Evolutionary conservation across 306 rosid genomes (phyloP).

Genomic region (Malus asiatica): DNA sequence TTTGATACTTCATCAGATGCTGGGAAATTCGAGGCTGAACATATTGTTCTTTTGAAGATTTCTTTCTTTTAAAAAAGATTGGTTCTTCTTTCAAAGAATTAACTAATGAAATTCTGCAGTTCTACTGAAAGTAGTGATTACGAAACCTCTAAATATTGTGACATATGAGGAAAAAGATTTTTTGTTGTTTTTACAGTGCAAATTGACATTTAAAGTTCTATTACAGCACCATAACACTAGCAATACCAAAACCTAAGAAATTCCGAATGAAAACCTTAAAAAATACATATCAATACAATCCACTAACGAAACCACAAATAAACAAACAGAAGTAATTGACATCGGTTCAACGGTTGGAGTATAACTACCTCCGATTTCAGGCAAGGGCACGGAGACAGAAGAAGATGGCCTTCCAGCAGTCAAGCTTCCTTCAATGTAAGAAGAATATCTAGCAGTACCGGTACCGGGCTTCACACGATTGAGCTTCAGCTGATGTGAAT

Average conservation of each 20-base stretch:
- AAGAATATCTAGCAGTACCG: constrained; percentile 17
- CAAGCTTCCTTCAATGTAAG: constrained; percentile 40
- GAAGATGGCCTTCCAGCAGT: constrained; percentile 44
- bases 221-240: neutral
- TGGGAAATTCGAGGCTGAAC: neutral
- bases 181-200: neutral
- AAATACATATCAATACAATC: neutral
- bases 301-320: neutral
- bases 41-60: neutral
- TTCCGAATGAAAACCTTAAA: neutral
- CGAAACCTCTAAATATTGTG: neutral
- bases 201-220: neutral
- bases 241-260: neutral
- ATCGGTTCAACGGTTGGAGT: neutral
- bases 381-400: constrained; percentile 32
- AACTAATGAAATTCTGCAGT: neutral
- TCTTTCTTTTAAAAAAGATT: neutral
- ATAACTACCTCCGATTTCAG: constrained; percentile 56
- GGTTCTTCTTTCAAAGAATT: neutral
- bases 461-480: constrained; percentile 32
- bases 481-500: constrained; percentile 28
- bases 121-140: neutral
- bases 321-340: neutral
- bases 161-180: neutral
- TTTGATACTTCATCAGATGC: neutral